These are phyloP conservation scores for Lasiosphaeris hirsuta DNA, from an alignment of 495 filamentous ascomycete species.

Conservation along the genomic window DNA sequence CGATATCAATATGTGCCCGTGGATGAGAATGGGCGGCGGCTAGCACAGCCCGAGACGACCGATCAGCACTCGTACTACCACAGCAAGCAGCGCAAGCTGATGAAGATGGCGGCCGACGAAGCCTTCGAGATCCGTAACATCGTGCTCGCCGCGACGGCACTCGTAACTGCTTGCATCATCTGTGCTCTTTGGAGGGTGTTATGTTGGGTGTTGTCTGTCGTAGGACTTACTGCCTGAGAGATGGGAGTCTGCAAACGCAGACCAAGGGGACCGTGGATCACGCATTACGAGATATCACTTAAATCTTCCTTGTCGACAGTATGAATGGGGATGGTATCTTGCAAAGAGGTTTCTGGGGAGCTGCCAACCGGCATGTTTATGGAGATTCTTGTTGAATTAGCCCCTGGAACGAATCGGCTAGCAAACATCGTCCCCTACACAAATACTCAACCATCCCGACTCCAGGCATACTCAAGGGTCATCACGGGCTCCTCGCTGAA, in stretches of 20 bases:
- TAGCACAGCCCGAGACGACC: not conserved
- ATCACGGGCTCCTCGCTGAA: conserved; percentile 8
- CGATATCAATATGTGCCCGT: conserved; percentile 27
- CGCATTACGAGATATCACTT: too few species aligned
- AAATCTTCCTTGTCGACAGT: too few species aligned
- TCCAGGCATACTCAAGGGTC: conserved; percentile 23
- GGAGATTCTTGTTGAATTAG: too few species aligned
- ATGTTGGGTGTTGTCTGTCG: conserved; percentile 12
- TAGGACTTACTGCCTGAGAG: not conserved
- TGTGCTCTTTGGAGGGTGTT: conserved; percentile 31
- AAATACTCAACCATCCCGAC: not conserved
- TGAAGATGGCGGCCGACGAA: conserved; percentile 50
- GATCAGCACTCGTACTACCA: conserved; percentile 42
- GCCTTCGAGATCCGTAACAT: conserved; percentile 46
- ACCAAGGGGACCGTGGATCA: too few species aligned
- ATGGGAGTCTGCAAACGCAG: not conserved
- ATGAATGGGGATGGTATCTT: too few species aligned
- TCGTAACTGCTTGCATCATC: conserved; percentile 18
- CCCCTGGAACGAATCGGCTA: too few species aligned
- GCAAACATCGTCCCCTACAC: too few species aligned
- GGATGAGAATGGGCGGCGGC: conserved; percentile 11
- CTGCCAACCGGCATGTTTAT: too few species aligned
- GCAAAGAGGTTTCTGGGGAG: too few species aligned
- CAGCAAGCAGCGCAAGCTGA: conserved; percentile 48
- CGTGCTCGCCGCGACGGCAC: conserved; percentile 35